Evolutionary conservation across 345 rosid genomes (phyloP), one percentile per base, ranked within the genome.

Genomic region (Kandelia obovata): DNA sequence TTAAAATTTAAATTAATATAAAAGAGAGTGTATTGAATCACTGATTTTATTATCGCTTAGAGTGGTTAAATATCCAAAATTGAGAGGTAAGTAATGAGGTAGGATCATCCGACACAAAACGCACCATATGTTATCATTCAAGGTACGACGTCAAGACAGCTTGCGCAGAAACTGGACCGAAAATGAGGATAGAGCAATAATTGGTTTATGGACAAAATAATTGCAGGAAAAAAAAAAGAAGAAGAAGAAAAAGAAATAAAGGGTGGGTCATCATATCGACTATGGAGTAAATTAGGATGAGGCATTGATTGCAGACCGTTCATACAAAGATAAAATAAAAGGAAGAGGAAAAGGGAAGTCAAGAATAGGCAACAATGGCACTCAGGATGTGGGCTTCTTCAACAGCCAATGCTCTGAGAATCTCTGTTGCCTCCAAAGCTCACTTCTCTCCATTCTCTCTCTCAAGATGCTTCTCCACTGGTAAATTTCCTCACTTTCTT

Each of bases 371-470:
- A 15, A 75, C 0, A 31, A 93, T 94, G 98, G 97, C 98, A 53
- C 84, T 94, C 43, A 83, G 95, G 81, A 83, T 91, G 83, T 94
- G 98, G 98, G 97, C 92, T 82, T 91, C 96, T 69, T 94, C 97
- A 39, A 87, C 98, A 19, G 97, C 92, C 66, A 91, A 91, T 74
- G 96, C 95, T 62, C 88, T 90, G 32, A 79, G 77, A 75, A 80
- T 89, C 77, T 93, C 98, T 49, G 80, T 70, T 67, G 79, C 82
- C 39, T 71, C 86, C 74, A 86, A 68, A 64, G 34, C 89, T 73
- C 71, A 65, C 16, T 70, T 82, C 70, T 69, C 87, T 53, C 68
- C 88, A 20, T 89, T 75, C 67, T 83, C 94, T 39, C 73, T 88
- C 87, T 81, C 89, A 65, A 88, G 92, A 83, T 85, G 92, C 85